phyloP scores from a whole-genome alignment of 257 asterid species.

The Paraleonurus japonicus region DNA sequence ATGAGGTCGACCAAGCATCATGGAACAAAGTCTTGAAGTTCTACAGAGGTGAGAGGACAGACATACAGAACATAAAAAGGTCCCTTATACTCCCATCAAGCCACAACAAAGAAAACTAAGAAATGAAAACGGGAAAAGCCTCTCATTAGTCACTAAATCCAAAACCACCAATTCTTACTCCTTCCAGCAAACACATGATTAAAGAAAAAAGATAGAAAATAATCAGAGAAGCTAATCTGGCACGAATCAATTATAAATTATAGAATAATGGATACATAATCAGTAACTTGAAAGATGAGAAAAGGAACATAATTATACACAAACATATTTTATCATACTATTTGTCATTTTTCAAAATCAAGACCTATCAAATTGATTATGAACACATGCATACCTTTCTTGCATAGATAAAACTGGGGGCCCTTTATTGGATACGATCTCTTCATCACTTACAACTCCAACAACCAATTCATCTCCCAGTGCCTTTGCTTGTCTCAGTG shows the following conservation, averaged over 20 bases:
- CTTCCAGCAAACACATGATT: neutral
- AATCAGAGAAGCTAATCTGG: neutral
- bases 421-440: conserved; percentile 80
- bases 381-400: conserved; percentile 59
- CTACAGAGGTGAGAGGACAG: no score
- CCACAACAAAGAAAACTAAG: neutral
- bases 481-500: conserved; percentile 92
- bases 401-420: conserved; percentile 90
- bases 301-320: neutral
- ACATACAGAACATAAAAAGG: no score
- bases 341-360: neutral
- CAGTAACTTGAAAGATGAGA: neutral
- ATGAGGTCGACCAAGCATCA: neutral
- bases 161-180: neutral
- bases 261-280: neutral
- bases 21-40: no score
- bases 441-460: conserved; percentile 95
- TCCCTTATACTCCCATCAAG: neutral
- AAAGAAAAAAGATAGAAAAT: neutral
- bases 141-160: neutral
- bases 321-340: neutral
- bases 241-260: neutral
- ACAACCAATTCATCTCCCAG: conserved; percentile 89
- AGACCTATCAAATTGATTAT: neutral
- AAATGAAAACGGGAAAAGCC: neutral